Conservation (phyloP, 371 early-diverging fungal genomes). For the Lichtheimia corymbifera region DNA sequence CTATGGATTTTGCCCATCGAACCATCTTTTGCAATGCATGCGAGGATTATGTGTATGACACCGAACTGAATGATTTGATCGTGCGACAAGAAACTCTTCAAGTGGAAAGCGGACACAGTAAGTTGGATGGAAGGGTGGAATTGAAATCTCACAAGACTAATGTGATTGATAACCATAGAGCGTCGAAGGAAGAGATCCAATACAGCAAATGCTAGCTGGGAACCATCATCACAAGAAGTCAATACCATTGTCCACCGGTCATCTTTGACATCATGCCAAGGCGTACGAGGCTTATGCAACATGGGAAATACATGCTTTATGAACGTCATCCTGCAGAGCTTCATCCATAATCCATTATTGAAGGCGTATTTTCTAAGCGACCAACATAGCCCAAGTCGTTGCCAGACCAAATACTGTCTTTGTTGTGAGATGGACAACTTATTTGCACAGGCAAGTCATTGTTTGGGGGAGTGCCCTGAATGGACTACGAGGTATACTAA, state of each 20-base stretch:
- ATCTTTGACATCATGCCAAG: slow-evolving; percentile 56
- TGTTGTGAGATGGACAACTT: slow-evolving; percentile 91
- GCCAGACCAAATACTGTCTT: slow-evolving; percentile 76
- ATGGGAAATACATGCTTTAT: slow-evolving; percentile 96
- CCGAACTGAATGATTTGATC: slow-evolving; percentile 65
- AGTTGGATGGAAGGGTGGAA: not conserved
- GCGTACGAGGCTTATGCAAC: slow-evolving; percentile 88
- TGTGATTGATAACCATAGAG: not conserved
- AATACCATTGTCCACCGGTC: slow-evolving; percentile 49
- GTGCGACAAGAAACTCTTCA: slow-evolving; percentile 55
- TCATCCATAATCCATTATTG: slow-evolving; percentile 90
- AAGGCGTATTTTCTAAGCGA: slow-evolving; percentile 87
- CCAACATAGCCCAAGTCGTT: slow-evolving; percentile 71
- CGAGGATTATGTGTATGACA: slow-evolving; percentile 86
- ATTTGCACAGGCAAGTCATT: slow-evolving; percentile 60
- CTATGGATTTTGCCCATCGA: slow-evolving; percentile 55
- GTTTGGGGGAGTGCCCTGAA: not conserved
- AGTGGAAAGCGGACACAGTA: slow-evolving; percentile 11
- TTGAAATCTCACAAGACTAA: not conserved
- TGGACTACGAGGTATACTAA: not conserved
- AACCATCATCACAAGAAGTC: slow-evolving; percentile 53
- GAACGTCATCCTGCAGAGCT: slow-evolving; percentile 90
- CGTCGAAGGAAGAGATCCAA: slow-evolving; percentile 29
- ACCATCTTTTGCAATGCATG: slow-evolving; percentile 79
- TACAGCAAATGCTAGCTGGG: slow-evolving; percentile 28